Base-by-base conservation (phyloP, 2,329 filamentous ascomycete species). In the Aspergillus novoparasiticus region DNA sequence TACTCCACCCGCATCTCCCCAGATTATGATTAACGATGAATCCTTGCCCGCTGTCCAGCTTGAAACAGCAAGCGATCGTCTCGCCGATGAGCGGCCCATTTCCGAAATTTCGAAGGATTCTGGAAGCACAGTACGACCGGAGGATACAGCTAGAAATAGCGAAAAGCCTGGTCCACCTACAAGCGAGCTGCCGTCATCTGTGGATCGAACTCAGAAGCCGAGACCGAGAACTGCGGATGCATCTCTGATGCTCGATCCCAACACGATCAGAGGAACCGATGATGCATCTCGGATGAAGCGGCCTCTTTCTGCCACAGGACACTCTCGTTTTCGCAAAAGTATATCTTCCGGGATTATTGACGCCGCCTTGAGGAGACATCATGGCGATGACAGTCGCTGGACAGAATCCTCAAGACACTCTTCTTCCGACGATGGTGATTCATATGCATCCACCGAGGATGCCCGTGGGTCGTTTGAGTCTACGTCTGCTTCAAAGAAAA, bases 71-170 rank as follows among this genome's bases (percentile, higher is more conserved):
- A 60, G 61, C 30, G 66, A 70, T 23, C 62, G 69, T 60, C 45
- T 68, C 53, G 59, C 91, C 66, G 94, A 94, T 69, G 90, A 90
- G 6, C 87, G 92, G 12, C 93, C 94, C 0, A 79, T 96, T 21
- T 97, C 94, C 2, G 83, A 94, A 23, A 88, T 96, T 16, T 96
- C 89, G 23, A 93, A 95, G 74, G 93, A 92, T 0, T 90, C 92
- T 53, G 93, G 89, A 73, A 95, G 90, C 3, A 81, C 91, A 0
- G 84, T 89, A 21, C 86, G 88, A 46, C 85, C 85, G 4, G 87
- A 88, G 6, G 92, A 94, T 75, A 92, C 89, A 1, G 84, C 92
- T 39, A 90, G 90, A 30, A 90, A 90, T 62, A 96, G 91, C 46
- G 70, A 71, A 23, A 64, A 62, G 32, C 57, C 68, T 32, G 61